Percentiles rank a stretch among this genome's conserved stretches.
These are phyloP conservation scores for Hypoxylon sp. DNA, from an alignment of 2,329 filamentous ascomycete genomes.

Conservation along the genomic window DNA sequence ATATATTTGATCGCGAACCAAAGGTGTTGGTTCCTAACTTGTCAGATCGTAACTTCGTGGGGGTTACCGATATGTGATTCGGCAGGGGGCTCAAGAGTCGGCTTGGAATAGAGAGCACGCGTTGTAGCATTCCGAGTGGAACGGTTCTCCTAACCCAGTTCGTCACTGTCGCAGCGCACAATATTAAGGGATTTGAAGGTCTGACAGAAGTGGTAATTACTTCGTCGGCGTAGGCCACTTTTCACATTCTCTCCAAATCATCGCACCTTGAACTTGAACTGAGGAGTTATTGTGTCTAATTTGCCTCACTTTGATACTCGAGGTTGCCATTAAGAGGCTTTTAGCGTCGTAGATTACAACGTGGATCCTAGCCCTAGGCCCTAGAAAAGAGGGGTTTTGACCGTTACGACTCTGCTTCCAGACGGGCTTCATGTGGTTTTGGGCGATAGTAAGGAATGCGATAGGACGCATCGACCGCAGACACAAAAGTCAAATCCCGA, in stretches of 20 bases:
- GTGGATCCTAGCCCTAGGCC: constrained; percentile 26
- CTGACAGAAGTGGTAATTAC: constrained; percentile 38
- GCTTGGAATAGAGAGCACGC: constrained; percentile 16
- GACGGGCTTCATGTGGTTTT: constrained; percentile 6
- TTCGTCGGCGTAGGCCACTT: constrained; percentile 26
- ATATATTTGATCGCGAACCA: constrained; percentile 20
- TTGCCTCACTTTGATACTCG: constrained; percentile 16
- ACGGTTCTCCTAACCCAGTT: constrained; percentile 32
- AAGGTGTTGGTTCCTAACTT: constrained; percentile 10
- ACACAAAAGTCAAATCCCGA: constrained; percentile 11
- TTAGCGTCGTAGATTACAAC: constrained; percentile 1
- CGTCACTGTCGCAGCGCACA: constrained; percentile 44
- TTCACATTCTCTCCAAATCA: constrained; percentile 16
- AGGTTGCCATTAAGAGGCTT: not conserved
- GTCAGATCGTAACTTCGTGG: constrained; percentile 22
- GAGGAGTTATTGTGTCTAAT: not conserved
- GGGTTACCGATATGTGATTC: constrained; percentile 27
- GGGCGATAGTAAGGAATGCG: constrained; percentile 5
- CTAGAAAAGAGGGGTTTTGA: constrained; percentile 27
- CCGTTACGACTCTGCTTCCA: constrained; percentile 15
- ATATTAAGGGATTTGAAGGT: constrained; percentile 43
- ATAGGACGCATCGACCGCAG: constrained; percentile 18
- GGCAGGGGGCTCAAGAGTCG: constrained; percentile 29
- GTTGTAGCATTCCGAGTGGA: constrained; percentile 42
- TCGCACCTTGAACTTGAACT: constrained; percentile 8